phyloP scores from a whole-genome alignment of 2,329 filamentous ascomycete species.

The Exophiala aquamarina region DNA sequence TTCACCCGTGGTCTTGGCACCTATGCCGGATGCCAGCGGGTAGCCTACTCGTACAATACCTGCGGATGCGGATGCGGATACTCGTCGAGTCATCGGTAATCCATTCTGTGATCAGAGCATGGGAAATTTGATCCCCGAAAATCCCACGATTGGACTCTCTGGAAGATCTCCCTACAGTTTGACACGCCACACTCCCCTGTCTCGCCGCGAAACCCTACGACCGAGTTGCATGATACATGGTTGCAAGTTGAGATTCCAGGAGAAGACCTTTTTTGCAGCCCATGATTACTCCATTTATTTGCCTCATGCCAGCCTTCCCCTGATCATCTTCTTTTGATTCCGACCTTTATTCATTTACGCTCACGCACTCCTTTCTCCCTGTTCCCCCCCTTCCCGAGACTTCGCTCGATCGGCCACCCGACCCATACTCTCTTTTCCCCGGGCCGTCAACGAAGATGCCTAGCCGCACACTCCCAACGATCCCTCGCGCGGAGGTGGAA shows the following conservation, averaged over 20 bases:
- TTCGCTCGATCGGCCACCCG: background rate
- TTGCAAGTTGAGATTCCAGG: too few species aligned
- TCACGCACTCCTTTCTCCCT: background rate
- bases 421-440: background rate
- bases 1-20: too few species aligned
- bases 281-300: background rate
- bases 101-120: too few species aligned
- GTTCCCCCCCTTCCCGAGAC: background rate
- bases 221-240: too few species aligned
- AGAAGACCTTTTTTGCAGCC: background rate
- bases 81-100: too few species aligned
- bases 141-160: conserved; percentile 1
- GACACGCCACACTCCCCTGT: conserved; percentile 1
- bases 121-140: too few species aligned
- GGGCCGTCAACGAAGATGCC: too few species aligned
- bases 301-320: conserved; percentile 6
- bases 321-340: conserved; percentile 1
- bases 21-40: too few species aligned
- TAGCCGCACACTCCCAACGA: conserved; percentile 75
- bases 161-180: background rate
- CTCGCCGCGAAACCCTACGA: too few species aligned
- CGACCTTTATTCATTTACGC: background rate
- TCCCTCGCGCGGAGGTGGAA: conserved; percentile 77
- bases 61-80: too few species aligned
- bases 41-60: too few species aligned